Conservation (phyloP, 352 stramenopile genomes). For the Pythium monospermum region DNA sequence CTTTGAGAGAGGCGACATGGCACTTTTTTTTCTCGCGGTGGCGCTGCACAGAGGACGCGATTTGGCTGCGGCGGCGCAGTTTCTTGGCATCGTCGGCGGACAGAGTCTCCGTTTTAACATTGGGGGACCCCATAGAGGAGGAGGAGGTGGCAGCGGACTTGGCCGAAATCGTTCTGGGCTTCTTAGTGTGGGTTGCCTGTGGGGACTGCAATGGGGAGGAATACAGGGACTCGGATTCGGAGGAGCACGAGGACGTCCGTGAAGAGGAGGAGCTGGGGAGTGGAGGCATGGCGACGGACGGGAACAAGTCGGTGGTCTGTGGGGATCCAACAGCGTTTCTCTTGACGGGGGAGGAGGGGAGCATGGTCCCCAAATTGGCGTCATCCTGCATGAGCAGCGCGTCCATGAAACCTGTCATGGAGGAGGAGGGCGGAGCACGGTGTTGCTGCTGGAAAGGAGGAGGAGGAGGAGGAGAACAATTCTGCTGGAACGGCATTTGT, state of each 20-base stretch:
- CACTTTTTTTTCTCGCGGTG: slow-evolving; percentile 67
- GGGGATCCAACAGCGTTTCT: slow-evolving; percentile 14
- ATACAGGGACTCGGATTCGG: background rate
- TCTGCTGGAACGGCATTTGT: background rate
- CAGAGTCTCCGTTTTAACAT: slow-evolving; percentile 18
- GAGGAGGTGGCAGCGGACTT: background rate
- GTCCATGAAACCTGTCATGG: slow-evolving; percentile 15
- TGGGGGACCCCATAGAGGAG: background rate
- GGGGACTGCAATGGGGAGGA: slow-evolving; percentile 1
- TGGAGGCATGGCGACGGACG: background rate
- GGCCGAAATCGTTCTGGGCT: slow-evolving; percentile 8
- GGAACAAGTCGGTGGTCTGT: slow-evolving; percentile 19
- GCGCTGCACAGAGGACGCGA: slow-evolving; percentile 58
- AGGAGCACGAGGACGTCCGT: background rate
- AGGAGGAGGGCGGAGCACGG: background rate
- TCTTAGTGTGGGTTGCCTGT: background rate
- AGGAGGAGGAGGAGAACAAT: background rate
- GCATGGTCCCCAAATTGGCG: background rate
- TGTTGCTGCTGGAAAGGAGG: background rate
- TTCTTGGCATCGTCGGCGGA: slow-evolving; percentile 60
- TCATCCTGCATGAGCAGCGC: slow-evolving; percentile 19
- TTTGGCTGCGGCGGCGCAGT: slow-evolving; percentile 45
- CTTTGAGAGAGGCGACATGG: slow-evolving; percentile 40
- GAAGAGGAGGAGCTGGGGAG: too few species aligned
- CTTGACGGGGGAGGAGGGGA: background rate